Evolutionary conservation across 495 filamentous ascomycete species (phyloP).

Genomic region (Immersiella caudata): DNA sequence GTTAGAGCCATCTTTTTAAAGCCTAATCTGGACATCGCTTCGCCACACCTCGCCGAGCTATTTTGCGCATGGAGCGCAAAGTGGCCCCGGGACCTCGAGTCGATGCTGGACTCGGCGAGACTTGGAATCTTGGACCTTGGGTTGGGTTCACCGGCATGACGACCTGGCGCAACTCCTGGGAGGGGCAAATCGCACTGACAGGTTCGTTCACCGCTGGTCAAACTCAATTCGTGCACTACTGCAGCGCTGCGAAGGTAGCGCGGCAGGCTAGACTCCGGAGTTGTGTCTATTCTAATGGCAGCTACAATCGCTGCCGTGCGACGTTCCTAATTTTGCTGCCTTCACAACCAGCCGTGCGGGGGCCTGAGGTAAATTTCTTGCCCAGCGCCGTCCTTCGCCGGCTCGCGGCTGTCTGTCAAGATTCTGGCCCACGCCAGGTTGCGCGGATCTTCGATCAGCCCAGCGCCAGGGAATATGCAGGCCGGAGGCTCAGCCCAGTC

Average conservation of each 20-base stretch:
- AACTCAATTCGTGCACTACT: background rate
- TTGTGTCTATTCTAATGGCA: background rate
- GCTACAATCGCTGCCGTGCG: background rate
- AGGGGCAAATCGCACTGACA: background rate
- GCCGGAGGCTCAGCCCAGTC: constrained; percentile 4
- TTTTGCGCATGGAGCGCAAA: constrained; percentile 6
- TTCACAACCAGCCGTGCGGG: background rate
- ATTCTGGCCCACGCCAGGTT: background rate
- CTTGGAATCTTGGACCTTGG: background rate
- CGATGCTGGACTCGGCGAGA: background rate
- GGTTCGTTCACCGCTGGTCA: background rate
- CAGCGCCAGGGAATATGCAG: background rate
- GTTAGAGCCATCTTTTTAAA: constrained; percentile 14
- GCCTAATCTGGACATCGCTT: background rate
- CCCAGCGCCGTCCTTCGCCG: constrained; percentile 7
- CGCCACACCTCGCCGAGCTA: background rate
- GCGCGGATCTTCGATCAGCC: background rate
- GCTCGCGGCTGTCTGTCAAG: too few relatives aligned
- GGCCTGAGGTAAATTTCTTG: background rate
- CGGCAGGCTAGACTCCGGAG: background rate
- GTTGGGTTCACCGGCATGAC: background rate
- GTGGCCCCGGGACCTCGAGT: background rate
- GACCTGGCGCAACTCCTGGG: background rate
- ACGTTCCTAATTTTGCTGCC: constrained; percentile 8
- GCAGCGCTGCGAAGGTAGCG: background rate